Base-by-base conservation (phyloP, 345 rosid genomes). In the Eucalyptus cloeziana region DNA sequence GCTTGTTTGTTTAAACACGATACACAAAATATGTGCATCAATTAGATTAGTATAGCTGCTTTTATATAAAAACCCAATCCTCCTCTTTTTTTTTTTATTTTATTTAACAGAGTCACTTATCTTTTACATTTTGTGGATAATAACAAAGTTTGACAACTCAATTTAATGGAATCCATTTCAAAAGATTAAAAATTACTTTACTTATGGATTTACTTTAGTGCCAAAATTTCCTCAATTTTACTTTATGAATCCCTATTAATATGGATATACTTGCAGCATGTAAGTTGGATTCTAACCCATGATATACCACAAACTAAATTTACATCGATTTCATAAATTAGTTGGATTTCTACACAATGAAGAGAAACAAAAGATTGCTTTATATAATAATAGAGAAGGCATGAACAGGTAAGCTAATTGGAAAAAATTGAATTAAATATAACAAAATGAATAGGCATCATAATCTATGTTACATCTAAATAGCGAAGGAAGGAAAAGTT, bases 11-110 rank as follows among this genome's bases (percentile, higher is more conserved):
- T 60, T 60, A 60, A 58, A 58, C 0, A 58, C 2, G 4, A 2
- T 51, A 58, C 0, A 58, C 0, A 25, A 58, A 58, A 58, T 0
- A 5, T 2, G 0, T 24, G 1, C 0, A 58, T 58, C 1, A 5
- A 58, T 58, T 58, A 58, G 14, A 58, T 25, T 58, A 58, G 21
- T 2, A 51, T 16, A 49, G 16, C 5, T 49, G 17, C 16, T 49
- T 49, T 49, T 49, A 13, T 49, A 8, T 4, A 12, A 49, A 15
- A 51, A 51, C 21, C 21, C 19, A 14, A 1, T 49, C 54, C 7
- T 51, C 54, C 3, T 15, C 5, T 44, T 44, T 45, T 15, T 43
- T 43, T 43, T 43, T 43, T 5, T 6, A 5, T 40, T 40, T 37
- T 40, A 4, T 43, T 43, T 43, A 43, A 43, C 1, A 43, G 8